These are phyloP conservation scores for Fusarium brachygibbosum DNA, from an alignment of 2,329 filamentous ascomycete genomes.

Conservation along the genomic window DNA sequence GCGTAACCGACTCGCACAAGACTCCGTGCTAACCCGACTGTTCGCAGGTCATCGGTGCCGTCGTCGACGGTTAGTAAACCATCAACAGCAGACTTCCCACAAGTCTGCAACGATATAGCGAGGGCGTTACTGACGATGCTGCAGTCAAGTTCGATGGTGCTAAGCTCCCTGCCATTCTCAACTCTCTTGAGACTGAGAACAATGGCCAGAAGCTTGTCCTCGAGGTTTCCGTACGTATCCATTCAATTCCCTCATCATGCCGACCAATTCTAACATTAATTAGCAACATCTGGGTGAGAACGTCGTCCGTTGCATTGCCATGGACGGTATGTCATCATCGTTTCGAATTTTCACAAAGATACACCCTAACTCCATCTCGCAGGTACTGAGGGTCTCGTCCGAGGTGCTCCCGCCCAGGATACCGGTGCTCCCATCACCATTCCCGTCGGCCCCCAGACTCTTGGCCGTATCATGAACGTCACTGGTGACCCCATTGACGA, in stretches of 20 bases:
- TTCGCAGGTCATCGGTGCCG: constrained; percentile 93
- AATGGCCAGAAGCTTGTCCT: constrained; percentile 94
- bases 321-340: constrained; percentile 83
- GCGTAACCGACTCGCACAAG: constrained; percentile 22
- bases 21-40: constrained; percentile 43
- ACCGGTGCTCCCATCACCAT: constrained; percentile 97
- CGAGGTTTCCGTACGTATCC: constrained; percentile 86
- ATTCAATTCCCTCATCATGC: constrained; percentile 11
- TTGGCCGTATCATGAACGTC: constrained; percentile 99
- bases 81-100: constrained; percentile 28
- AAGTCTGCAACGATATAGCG: constrained; percentile 16
- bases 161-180: constrained; percentile 96
- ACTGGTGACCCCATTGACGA: constrained; percentile 99
- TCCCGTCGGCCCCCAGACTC: constrained; percentile 91
- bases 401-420: constrained; percentile 86
- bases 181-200: constrained; percentile 93
- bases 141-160: constrained; percentile 96
- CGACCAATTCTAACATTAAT: constrained; percentile 55
- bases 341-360: constrained; percentile 37
- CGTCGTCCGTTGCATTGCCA: constrained; percentile 99
- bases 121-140: constrained; percentile 49
- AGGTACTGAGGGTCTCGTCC: constrained; percentile 99
- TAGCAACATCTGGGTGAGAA: constrained; percentile 99
- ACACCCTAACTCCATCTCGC: constrained; percentile 33
- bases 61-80: constrained; percentile 88